A percentile compares a stretch with the other conserved stretches of the same genome.
Conservation (phyloP, 1,284 basidiomycete species). For the Wallemia hederae region DNA sequence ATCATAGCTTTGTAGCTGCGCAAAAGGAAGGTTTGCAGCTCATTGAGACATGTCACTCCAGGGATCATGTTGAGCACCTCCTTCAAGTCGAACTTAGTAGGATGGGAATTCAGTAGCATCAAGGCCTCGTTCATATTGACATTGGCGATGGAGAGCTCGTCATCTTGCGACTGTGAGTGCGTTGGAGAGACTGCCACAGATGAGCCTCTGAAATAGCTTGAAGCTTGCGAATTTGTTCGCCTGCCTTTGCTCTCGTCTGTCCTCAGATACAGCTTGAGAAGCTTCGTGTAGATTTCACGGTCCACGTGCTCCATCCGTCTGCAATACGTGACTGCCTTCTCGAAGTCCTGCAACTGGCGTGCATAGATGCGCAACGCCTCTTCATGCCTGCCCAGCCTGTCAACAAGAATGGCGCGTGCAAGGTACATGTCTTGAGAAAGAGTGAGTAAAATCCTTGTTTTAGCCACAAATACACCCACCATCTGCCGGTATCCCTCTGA, state of each 20-base stretch:
- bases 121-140: conserved; percentile 54
- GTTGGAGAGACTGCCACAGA: conserved; percentile 15
- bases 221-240: conserved; percentile 28
- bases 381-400: conserved; percentile 65
- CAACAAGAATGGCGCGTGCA: conserved; percentile 64
- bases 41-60: conserved; percentile 47
- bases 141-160: no score
- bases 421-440: conserved; percentile 37
- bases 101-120: conserved; percentile 51
- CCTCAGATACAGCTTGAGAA: not conserved
- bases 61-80: conserved; percentile 62
- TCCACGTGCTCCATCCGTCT: not conserved
- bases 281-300: not conserved
- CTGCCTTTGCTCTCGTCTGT: conserved; percentile 18
- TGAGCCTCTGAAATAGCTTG: not conserved
- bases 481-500: not conserved
- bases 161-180: conserved; percentile 9
- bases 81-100: conserved; percentile 43
- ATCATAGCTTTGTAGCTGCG: conserved; percentile 34
- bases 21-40: conserved; percentile 47
- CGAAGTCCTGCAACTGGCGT: conserved; percentile 46
- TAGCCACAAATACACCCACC: not conserved
- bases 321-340: conserved; percentile 55
- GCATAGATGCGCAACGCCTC: conserved; percentile 80
- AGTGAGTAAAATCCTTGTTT: not conserved